Base-by-base conservation (phyloP, 768 basidiomycete species). In the Calocera viscosa region DNA sequence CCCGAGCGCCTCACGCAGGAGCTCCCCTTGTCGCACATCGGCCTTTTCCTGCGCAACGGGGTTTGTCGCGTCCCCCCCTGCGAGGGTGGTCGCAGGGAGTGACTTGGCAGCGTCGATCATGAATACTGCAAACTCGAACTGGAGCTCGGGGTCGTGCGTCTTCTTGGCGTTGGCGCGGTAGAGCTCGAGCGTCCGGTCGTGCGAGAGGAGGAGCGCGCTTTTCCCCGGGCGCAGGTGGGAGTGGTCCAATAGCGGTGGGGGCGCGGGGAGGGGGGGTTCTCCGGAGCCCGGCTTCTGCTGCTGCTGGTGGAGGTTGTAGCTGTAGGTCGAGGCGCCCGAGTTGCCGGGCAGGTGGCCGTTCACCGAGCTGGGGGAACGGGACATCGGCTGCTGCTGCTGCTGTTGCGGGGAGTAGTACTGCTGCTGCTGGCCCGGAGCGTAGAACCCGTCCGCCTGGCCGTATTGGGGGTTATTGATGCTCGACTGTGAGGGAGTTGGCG, bases 111-210 rank as follows among this genome's bases (percentile, higher is more conserved):
- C 92, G 73, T 97, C 96, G 74, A 99, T 89, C 90, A 97, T 94
- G 82, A 98, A 97, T 10, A 94, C 91, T 41, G 95, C 92, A 71
- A 99, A 97, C 75, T 99, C 96, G 80, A 94, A 98, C 75, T 95
- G 94, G 66, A 97, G 80, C 73, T 97, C 92, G 0, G 95, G 94
- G 76, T 98, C 93, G 78, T 96, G 93, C 0, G 94, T 96, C 79
- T 98, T 98, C 80, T 95, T 96, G 34, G 95, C 96, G 76, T 99
- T 99, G 49, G 88, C 86, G 60, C 96, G 90, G 80, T 99, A 99
- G 69, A 96, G 86, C 76, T 97, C 94, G 68, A 99, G 86, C 1
- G 96, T 98, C 67, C 90, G 90, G 77, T 94, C 93, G 76, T 97
- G 90, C 0, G 92, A 94, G 71, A 97, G 87, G 14, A 98, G 84